Evolutionary conservation across 345 rosid species (phyloP).

Genomic region (Citrus australasica): DNA sequence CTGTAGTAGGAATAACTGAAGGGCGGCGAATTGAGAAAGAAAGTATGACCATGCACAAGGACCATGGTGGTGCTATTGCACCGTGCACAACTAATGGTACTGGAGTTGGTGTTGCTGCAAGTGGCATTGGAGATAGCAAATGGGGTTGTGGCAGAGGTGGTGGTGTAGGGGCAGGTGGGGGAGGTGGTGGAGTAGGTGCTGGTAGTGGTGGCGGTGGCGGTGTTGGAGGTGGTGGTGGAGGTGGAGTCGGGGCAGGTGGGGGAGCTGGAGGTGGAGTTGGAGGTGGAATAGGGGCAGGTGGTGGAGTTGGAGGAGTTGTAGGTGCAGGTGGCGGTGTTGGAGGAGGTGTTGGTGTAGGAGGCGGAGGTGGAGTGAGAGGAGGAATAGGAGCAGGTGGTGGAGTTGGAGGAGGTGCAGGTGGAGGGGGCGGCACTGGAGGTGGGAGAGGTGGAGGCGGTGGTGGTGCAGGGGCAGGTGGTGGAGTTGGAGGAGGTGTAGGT

Average conservation of each 20-base stretch:
- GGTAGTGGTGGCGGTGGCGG: too few relatives aligned
- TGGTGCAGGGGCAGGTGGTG: not conserved
- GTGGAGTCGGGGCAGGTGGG: not conserved
- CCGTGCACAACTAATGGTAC: not conserved
- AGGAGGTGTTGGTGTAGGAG: not conserved
- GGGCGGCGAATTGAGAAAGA: not conserved
- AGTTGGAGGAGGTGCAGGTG: not conserved
- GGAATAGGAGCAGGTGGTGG: not conserved
- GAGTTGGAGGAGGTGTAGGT: not conserved
- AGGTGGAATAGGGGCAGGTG: too few relatives aligned
- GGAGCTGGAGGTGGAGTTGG: too few relatives aligned
- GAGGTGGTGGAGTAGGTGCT: not conserved
- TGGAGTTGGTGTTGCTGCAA: not conserved
- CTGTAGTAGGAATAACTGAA: not conserved
- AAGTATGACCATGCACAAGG: not conserved
- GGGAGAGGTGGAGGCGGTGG: not conserved
- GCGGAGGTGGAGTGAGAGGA: not conserved
- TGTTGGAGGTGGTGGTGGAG: not conserved
- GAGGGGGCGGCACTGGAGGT: not conserved
- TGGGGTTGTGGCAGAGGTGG: not conserved
- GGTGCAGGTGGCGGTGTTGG: not conserved
- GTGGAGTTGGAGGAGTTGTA: too few relatives aligned
- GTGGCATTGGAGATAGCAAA: not conserved
- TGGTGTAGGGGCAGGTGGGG: not conserved
- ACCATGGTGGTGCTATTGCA: not conserved